Conservation (phyloP, 306 rosid genomes). For the Lathyrus oleraceus region DNA sequence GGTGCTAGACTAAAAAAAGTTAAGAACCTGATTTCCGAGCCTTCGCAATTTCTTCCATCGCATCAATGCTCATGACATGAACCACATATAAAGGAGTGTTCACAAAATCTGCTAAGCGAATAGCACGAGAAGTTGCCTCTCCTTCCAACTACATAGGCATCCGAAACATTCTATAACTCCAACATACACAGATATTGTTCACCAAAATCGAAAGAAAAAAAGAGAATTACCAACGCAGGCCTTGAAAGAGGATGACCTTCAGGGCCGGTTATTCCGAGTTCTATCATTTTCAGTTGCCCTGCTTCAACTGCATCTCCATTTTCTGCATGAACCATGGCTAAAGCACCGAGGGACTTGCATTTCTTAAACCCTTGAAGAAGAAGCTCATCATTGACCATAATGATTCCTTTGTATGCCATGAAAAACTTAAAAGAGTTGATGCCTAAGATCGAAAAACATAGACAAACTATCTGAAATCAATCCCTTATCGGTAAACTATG, state of each 20-base stretch:
- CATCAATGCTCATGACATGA: conserved; percentile 98
- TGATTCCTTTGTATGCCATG: conserved; percentile 81
- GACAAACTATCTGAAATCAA: conserved; percentile 10
- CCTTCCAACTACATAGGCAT: conserved; percentile 72
- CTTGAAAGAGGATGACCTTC: conserved; percentile 58
- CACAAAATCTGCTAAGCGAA: conserved; percentile 74
- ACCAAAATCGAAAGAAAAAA: background rate
- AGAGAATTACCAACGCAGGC: background rate
- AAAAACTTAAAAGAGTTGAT: conserved; percentile 96
- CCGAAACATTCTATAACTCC: background rate
- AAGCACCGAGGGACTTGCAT: conserved; percentile 94
- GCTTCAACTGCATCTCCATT: conserved; percentile 88
- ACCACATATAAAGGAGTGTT: conserved; percentile 91
- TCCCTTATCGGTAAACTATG: background rate
- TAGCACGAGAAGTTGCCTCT: conserved; percentile 94
- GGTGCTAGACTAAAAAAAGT: background rate
- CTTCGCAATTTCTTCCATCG: conserved; percentile 90
- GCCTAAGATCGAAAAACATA: conserved; percentile 49
- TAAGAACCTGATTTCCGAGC: conserved; percentile 81
- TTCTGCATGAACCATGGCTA: conserved; percentile 99
- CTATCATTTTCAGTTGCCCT: conserved; percentile 89
- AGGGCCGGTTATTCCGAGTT: conserved; percentile 92
- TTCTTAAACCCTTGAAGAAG: conserved; percentile 75
- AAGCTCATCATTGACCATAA: conserved; percentile 88
- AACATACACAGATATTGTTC: background rate